Evolutionary conservation across 192 early-diverging fungal genomes (phyloP).

Genomic region (Phlyctochytrium bullatum): DNA sequence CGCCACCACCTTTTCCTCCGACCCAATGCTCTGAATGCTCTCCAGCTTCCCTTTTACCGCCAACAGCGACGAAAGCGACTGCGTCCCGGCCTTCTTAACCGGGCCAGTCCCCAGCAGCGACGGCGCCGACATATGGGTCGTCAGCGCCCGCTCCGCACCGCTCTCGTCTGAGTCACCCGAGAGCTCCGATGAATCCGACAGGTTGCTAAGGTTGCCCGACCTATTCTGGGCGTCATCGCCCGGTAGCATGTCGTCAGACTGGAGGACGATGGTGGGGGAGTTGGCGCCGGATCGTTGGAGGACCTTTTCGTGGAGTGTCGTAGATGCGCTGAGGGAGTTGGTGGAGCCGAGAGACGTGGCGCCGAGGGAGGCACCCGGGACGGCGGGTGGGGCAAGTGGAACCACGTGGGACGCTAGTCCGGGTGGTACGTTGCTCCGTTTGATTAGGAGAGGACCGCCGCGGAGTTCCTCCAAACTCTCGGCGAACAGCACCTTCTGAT

Average conservation of each 20-base stretch:
- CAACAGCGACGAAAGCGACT: background rate
- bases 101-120: background rate
- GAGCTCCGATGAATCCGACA: background rate
- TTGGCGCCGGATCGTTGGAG: background rate
- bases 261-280: background rate
- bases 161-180: background rate
- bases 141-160: background rate
- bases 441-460: background rate
- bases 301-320: background rate
- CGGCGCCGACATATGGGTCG: background rate
- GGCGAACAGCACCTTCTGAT: conserved; percentile 1
- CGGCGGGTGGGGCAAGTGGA: too few species aligned
- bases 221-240: background rate
- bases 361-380: background rate
- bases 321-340: background rate
- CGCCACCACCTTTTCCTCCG: too few species aligned
- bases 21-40: too few species aligned
- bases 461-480: background rate
- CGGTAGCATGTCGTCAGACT: background rate
- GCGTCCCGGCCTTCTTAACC: background rate
- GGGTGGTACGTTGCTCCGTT: background rate
- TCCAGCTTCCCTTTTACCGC: too few species aligned
- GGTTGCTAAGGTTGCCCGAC: background rate
- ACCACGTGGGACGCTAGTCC: background rate
- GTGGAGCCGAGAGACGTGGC: background rate